These are phyloP conservation scores for Quercus parvula DNA, from an alignment of 306 rosid species.

Conservation along the genomic window DNA sequence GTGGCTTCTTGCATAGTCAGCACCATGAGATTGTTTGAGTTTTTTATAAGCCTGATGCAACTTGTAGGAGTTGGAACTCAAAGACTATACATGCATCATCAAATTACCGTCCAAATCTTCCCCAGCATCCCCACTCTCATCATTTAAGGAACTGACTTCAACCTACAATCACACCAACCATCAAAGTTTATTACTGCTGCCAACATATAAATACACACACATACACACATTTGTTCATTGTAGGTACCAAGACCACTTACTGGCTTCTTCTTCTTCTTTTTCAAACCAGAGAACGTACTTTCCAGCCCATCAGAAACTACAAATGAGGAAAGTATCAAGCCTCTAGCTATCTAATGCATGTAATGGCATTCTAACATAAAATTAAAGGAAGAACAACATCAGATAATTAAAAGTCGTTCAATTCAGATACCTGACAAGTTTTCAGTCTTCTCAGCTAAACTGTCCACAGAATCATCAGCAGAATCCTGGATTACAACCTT, in stretches of 20 bases:
- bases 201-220: neutral
- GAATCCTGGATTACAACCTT: constrained; percentile 52
- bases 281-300: constrained; percentile 73
- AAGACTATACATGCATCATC: too few species aligned
- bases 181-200: constrained; percentile 1
- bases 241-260: constrained; percentile 37
- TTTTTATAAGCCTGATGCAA: too few species aligned
- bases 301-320: constrained; percentile 88
- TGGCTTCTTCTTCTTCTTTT: constrained; percentile 92
- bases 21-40: too few species aligned
- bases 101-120: too few species aligned
- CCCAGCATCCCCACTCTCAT: constrained; percentile 60
- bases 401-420: neutral
- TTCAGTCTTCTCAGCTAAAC: constrained; percentile 82
- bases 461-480: constrained; percentile 72
- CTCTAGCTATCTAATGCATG: neutral
- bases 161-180: constrained; percentile 46
- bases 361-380: neutral
- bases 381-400: neutral
- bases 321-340: constrained; percentile 19
- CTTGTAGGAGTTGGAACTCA: too few species aligned
- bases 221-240: neutral
- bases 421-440: constrained; percentile 53
- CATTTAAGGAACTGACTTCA: constrained; percentile 61
- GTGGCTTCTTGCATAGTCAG: too few species aligned